A percentile compares a stretch with the other conserved stretches of the same genome.
Conservation (phyloP, 352 stramenopile species). For the Phytopythium boreale region DNA sequence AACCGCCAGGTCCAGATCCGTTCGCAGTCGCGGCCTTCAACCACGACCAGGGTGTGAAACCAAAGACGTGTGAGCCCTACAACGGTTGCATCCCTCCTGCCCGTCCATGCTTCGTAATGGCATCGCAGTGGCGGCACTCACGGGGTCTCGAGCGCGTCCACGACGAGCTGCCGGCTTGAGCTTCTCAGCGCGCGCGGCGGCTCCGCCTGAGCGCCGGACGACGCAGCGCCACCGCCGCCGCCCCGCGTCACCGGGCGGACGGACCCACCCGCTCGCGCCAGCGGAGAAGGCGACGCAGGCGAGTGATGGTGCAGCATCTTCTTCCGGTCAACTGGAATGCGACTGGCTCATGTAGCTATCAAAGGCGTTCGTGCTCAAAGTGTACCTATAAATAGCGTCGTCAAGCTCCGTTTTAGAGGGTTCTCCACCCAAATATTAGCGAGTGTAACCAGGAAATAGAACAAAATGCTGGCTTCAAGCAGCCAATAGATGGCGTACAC, state of each 20-base stretch:
- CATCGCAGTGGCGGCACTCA: slow-evolving; percentile 12
- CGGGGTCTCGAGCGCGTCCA: slow-evolving; percentile 47
- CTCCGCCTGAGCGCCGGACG: background rate
- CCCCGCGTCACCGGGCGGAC: background rate
- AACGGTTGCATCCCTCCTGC: background rate
- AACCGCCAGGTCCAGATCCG: slow-evolving; percentile 50
- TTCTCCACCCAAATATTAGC: background rate
- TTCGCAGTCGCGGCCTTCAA: slow-evolving; percentile 46
- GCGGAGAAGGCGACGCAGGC: background rate
- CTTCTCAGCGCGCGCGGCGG: background rate
- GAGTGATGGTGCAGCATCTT: background rate
- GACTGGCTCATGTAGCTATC: background rate
- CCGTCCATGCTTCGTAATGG: background rate
- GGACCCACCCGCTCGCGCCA: background rate
- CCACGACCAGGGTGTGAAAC: background rate
- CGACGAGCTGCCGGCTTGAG: slow-evolving; percentile 37
- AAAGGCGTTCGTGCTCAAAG: background rate
- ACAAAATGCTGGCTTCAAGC: no score
- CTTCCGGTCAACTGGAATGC: background rate
- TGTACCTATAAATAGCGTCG: background rate
- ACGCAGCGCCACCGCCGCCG: background rate
- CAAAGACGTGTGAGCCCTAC: background rate
- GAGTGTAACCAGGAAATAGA: no score
- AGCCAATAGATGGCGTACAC: no score
- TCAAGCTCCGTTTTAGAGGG: no score